phyloP scores from a whole-genome alignment of 139 green algal species.

The Chlorella sp. region DNA sequence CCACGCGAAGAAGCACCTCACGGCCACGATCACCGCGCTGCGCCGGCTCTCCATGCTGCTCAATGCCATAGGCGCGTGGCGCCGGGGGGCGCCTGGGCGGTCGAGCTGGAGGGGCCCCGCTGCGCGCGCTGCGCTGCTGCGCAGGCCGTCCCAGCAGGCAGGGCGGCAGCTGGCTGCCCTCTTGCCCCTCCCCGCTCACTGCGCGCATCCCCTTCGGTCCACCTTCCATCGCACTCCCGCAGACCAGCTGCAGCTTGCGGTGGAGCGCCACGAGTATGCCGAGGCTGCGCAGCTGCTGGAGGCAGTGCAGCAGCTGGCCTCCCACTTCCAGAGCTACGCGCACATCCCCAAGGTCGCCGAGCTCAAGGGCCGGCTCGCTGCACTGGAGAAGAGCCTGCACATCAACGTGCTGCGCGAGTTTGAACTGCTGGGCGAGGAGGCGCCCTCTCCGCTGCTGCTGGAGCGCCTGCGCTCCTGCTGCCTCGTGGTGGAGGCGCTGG shows the following conservation, averaged over 20 bases:
- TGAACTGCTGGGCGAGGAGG: constrained; percentile 79
- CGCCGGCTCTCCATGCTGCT: constrained; percentile 94
- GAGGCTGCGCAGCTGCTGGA: constrained; percentile 92
- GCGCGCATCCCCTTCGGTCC: no score
- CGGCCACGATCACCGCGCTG: constrained; percentile 92
- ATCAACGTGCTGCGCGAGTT: constrained; percentile 57
- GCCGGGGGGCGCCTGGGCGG: neutral
- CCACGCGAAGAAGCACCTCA: constrained; percentile 96
- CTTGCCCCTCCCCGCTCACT: neutral
- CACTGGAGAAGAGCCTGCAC: constrained; percentile 54
- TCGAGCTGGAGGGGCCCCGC: no score
- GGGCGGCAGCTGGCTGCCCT: neutral
- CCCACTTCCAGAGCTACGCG: constrained; percentile 90
- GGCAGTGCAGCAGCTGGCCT: constrained; percentile 90
- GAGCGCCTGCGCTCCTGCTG: constrained; percentile 89
- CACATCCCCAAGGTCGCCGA: constrained; percentile 87
- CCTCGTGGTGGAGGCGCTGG: constrained; percentile 90
- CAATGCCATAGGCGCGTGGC: constrained; percentile 62
- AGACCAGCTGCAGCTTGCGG: constrained; percentile 65
- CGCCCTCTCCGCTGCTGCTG: constrained; percentile 64
- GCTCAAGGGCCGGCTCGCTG: constrained; percentile 63
- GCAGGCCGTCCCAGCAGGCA: neutral
- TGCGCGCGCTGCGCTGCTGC: neutral
- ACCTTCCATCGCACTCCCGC: no score
- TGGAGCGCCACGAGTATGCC: constrained; percentile 80